Conservation (phyloP, 2,329 filamentous ascomycete species). For the Colletotrichum sansevieriae region DNA sequence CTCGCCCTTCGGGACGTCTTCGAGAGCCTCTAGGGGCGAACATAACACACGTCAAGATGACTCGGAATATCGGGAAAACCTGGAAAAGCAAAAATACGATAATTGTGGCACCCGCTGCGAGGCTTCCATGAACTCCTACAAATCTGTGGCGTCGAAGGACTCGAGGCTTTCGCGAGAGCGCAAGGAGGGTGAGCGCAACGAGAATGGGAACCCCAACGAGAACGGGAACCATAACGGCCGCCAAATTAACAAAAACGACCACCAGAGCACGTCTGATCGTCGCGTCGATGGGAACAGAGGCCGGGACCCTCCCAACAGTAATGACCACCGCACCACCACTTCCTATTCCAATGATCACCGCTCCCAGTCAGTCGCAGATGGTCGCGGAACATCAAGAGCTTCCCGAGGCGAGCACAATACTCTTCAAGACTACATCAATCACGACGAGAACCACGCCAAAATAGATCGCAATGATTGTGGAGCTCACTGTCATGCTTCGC, state of each 20-base stretch:
- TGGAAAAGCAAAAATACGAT: not conserved
- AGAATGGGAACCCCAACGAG: not conserved
- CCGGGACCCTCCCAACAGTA: no score
- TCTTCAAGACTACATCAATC: not conserved
- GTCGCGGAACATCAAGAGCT: not conserved
- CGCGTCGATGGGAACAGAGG: not conserved
- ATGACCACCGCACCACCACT: no score
- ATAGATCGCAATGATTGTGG: not conserved
- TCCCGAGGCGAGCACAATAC: not conserved
- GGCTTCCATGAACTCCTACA: not conserved
- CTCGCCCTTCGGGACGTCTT: not conserved
- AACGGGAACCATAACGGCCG: not conserved
- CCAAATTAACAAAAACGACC: not conserved
- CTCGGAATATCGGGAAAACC: slow-evolving; percentile 22
- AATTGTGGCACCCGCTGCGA: not conserved
- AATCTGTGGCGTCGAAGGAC: not conserved
- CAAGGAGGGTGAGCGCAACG: no score
- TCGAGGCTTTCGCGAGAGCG: not conserved
- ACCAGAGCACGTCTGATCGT: not conserved
- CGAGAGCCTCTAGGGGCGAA: slow-evolving; percentile 8
- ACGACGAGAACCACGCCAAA: not conserved
- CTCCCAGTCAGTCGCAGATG: not conserved
- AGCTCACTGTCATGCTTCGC: not conserved
- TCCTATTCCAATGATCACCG: no score
- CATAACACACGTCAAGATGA: slow-evolving; percentile 14